Conservation (phyloP, 495 filamentous ascomycete species). For the Hypoxylon lenormandii region DNA sequence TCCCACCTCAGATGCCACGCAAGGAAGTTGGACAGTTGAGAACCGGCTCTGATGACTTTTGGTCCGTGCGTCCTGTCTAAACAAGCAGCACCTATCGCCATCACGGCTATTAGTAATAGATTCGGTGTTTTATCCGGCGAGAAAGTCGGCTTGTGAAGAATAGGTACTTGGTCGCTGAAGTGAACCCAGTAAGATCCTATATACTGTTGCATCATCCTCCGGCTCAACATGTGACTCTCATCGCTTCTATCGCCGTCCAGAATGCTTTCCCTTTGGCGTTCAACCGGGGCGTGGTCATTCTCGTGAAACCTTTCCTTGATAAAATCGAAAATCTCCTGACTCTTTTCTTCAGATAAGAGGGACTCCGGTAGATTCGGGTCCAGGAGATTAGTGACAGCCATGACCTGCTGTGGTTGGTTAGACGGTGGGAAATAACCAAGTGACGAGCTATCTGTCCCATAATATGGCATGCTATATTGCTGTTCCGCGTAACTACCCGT, state of each 20-base stretch:
- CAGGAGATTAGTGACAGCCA: constrained; percentile 91
- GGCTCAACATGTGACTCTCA: constrained; percentile 80
- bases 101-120: constrained; percentile 88
- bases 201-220: constrained; percentile 95
- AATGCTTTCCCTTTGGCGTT: constrained; percentile 79
- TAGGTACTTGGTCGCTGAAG: constrained; percentile 93
- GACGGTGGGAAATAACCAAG: constrained; percentile 66
- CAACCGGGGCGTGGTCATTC: constrained; percentile 77
- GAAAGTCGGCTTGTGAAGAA: constrained; percentile 94
- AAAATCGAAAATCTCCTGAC: constrained; percentile 84
- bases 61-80: constrained; percentile 82
- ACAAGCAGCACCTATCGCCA: constrained; percentile 91
- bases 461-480: constrained; percentile 63
- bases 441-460: constrained; percentile 54
- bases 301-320: constrained; percentile 86
- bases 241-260: constrained; percentile 81
- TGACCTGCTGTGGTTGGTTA: constrained; percentile 75
- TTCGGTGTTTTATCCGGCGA: constrained; percentile 85
- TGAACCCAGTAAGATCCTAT: constrained; percentile 94
- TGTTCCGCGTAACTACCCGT: constrained; percentile 63
- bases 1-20: constrained; percentile 93
- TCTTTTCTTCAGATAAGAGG: constrained; percentile 86
- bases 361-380: constrained; percentile 83
- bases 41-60: constrained; percentile 76
- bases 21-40: constrained; percentile 84